Conservation (phyloP, 768 basidiomycete genomes). For the Lanmaoa rubissima region DNA sequence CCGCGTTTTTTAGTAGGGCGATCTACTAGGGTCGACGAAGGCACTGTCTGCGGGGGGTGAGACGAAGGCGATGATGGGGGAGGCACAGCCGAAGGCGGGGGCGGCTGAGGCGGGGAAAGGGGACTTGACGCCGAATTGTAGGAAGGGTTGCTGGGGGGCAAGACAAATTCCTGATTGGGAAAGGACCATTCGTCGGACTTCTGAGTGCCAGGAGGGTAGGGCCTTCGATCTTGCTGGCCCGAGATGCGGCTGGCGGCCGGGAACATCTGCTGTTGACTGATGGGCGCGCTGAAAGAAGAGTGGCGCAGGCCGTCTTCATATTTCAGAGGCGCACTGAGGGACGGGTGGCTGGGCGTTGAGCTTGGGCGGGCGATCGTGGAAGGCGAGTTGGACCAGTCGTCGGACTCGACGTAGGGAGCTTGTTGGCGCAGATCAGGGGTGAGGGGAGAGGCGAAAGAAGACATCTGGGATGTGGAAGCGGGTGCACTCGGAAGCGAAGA, state of each 20-base stretch:
- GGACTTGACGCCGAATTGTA: constrained; percentile 34
- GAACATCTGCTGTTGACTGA: constrained; percentile 62
- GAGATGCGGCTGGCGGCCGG: constrained; percentile 68
- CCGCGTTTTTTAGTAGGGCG: constrained; percentile 81
- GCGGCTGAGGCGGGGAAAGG: constrained; percentile 42
- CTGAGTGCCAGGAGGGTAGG: constrained; percentile 39
- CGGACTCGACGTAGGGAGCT: constrained; percentile 43
- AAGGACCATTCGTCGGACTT: constrained; percentile 76
- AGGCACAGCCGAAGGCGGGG: constrained; percentile 31
- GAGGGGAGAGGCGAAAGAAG: constrained; percentile 47
- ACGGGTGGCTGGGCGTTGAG: constrained; percentile 61
- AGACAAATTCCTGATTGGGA: constrained; percentile 56
- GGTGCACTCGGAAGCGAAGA: constrained; percentile 53
- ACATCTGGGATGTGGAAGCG: constrained; percentile 49
- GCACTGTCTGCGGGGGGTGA: constrained; percentile 51
- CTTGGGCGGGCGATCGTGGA: constrained; percentile 64
- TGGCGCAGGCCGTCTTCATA: constrained; percentile 73
- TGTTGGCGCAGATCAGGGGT: constrained; percentile 48
- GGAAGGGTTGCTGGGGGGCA: constrained; percentile 30
- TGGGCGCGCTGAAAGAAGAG: constrained; percentile 59
- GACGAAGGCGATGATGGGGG: constrained; percentile 44
- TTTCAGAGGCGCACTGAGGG: constrained; percentile 50
- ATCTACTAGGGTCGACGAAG: constrained; percentile 63
- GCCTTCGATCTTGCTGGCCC: constrained; percentile 65
- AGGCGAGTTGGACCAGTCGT: constrained; percentile 55